phyloP scores from a whole-genome alignment of 495 filamentous ascomycete genomes.

The Aspergillus campestris region DNA sequence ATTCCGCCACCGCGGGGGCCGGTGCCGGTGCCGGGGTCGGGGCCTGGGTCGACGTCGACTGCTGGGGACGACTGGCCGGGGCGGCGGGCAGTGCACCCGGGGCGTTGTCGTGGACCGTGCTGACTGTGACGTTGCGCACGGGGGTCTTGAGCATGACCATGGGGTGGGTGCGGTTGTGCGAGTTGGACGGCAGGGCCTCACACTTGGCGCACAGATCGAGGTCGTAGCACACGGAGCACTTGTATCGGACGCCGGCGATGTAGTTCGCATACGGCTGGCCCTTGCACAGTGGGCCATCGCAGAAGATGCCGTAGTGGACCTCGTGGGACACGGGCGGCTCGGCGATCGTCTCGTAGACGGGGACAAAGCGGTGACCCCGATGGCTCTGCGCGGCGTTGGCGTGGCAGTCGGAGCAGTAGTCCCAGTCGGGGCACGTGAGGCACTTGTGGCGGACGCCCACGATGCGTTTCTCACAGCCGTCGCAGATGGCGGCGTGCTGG shows the following conservation, averaged over 20 bases:
- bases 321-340: conserved; percentile 41
- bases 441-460: conserved; percentile 94
- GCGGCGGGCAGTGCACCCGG: conserved; percentile 47
- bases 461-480: conserved; percentile 88
- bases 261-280: conserved; percentile 47
- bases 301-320: conserved; percentile 80
- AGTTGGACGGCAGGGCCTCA: conserved; percentile 75
- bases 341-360: conserved; percentile 71
- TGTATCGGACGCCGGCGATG: conserved; percentile 83
- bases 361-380: conserved; percentile 80
- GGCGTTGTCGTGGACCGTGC: conserved; percentile 68
- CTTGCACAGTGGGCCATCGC: conserved; percentile 88
- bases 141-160: conserved; percentile 96
- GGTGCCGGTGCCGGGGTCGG: conserved; percentile 39
- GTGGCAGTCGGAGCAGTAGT: conserved; percentile 81
- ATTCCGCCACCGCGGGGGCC: conserved; percentile 31
- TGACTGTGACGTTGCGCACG: conserved; percentile 81
- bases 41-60: conserved; percentile 44
- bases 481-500: conserved; percentile 82
- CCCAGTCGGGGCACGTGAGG: conserved; percentile 94
- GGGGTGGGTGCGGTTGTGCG: conserved; percentile 89
- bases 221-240: conserved; percentile 95
- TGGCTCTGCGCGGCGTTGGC: conserved; percentile 58
- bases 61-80: conserved; percentile 56
- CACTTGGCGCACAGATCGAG: conserved; percentile 93